These are phyloP conservation scores for Fusarium udum DNA, from an alignment of 2,329 filamentous ascomycete genomes.

Conservation along the genomic window DNA sequence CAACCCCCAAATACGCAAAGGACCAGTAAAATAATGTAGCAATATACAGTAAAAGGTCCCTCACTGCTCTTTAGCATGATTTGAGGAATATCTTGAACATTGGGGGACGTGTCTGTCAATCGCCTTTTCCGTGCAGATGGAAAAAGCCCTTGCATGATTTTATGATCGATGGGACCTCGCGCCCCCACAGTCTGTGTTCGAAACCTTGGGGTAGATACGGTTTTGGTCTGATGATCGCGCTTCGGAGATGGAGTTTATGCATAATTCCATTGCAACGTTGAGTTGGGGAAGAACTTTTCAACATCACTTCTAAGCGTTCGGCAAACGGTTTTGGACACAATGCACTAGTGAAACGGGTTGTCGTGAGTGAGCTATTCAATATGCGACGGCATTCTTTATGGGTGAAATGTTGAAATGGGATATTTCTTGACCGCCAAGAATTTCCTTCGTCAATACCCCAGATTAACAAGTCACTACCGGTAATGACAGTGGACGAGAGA, in stretches of 20 bases:
- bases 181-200: background rate
- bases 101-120: background rate
- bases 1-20: background rate
- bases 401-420: fast-evolving
- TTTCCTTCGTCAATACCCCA: background rate
- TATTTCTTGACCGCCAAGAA: background rate
- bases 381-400: background rate
- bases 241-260: background rate
- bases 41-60: fast-evolving
- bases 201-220: background rate
- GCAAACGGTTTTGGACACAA: background rate
- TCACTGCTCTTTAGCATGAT: background rate
- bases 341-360: too few species aligned
- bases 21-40: fast-evolving
- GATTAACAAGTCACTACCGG: background rate
- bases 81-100: background rate
- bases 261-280: fast-evolving
- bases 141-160: background rate
- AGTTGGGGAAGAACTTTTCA: fast-evolving
- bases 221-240: too few species aligned
- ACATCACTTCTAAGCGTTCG: background rate
- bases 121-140: background rate
- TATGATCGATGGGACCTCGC: background rate
- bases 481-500: background rate
- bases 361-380: background rate